phyloP scores from a whole-genome alignment of 2,329 filamentous ascomycete species.

The Talaromyces amestolkiae region DNA sequence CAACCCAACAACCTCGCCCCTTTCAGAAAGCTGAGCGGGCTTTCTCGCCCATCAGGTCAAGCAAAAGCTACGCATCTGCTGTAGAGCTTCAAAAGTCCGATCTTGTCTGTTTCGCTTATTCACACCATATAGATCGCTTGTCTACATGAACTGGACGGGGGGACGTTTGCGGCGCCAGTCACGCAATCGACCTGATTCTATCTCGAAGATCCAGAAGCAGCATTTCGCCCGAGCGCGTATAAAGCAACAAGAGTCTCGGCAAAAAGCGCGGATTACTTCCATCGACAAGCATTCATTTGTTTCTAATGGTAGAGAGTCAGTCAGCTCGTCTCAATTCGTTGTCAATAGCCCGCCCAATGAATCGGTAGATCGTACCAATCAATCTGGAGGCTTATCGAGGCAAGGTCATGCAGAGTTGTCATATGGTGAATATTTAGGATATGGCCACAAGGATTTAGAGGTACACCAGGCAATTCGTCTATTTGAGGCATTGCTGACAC shows the following conservation, averaged over 20 bases:
- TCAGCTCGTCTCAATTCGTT: not conserved
- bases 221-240: slow-evolving; percentile 34
- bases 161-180: slow-evolving; percentile 43
- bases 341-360: not conserved
- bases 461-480: not conserved
- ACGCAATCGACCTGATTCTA: slow-evolving; percentile 28
- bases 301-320: not conserved
- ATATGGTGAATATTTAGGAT: not conserved
- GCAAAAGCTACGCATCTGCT: not conserved
- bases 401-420: not conserved
- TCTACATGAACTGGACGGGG: slow-evolving; percentile 47
- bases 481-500: not conserved
- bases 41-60: not conserved
- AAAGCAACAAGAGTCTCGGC: slow-evolving; percentile 21
- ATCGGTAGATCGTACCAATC: not conserved
- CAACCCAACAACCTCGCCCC: too few species aligned
- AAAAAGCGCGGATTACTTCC: slow-evolving; percentile 20
- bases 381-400: not conserved
- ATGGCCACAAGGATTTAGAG: not conserved
- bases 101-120: too few species aligned
- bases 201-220: slow-evolving; percentile 31
- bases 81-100: not conserved
- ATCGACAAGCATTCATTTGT: slow-evolving; percentile 14
- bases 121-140: not conserved
- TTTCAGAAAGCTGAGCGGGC: not conserved